Conservation (phyloP, 768 basidiomycete genomes). For the Boletus rubropictus region DNA sequence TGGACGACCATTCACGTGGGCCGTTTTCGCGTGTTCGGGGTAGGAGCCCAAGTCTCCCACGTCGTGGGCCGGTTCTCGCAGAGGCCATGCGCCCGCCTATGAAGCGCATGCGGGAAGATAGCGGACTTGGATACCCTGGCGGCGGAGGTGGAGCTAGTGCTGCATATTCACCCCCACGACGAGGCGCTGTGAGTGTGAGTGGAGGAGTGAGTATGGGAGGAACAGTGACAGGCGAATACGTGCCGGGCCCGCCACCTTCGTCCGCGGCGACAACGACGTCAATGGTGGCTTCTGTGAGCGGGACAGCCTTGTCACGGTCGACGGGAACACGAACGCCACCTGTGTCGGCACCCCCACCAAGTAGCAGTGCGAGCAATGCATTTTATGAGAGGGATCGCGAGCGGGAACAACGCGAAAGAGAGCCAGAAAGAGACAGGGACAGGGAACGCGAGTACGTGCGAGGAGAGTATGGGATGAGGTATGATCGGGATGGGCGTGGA, state of each 20-base stretch:
- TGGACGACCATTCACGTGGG: conserved; percentile 14
- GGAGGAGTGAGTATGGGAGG: neutral
- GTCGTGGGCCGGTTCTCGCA: conserved; percentile 24
- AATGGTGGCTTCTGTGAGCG: neutral
- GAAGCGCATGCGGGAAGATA: conserved; percentile 44
- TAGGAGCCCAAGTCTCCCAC: conserved; percentile 39
- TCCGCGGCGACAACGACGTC: conserved; percentile 12
- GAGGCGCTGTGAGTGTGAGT: conserved; percentile 1
- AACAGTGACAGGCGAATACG: conserved; percentile 16
- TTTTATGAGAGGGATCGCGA: conserved; percentile 30
- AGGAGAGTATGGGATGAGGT: conserved; percentile 29
- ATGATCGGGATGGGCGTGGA: conserved; percentile 31
- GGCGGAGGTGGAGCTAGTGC: neutral
- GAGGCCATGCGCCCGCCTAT: conserved; percentile 42
- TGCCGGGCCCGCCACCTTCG: conserved; percentile 17
- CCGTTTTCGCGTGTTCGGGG: conserved; percentile 39
- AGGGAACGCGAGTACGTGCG: conserved; percentile 35
- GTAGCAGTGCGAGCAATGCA: conserved; percentile 17
- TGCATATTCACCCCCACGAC: conserved; percentile 30
- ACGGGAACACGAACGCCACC: conserved; percentile 19
- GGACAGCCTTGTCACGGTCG: conserved; percentile 5
- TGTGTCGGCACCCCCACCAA: conserved; percentile 22
- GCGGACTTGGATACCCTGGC: conserved; percentile 18
- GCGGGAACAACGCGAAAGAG: conserved; percentile 11
- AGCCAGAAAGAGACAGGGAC: conserved; percentile 12